Evolutionary conservation across 352 stramenopile genomes (phyloP), one percentile per base, ranked within the genome.

Genomic region (Globisporangium barbulae): DNA sequence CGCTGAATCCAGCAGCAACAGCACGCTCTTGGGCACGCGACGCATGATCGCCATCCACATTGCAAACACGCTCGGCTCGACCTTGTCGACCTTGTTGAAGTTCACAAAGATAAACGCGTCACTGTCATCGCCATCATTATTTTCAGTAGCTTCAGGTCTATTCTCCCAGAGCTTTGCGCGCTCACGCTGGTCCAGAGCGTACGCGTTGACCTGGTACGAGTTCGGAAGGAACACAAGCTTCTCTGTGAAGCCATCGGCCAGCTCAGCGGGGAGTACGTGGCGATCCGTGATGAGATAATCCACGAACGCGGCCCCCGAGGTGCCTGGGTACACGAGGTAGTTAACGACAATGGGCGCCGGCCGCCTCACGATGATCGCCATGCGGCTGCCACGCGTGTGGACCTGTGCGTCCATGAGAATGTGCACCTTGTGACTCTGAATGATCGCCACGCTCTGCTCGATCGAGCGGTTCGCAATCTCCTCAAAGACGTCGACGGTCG

Each of bases 11-110:
- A 94, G 49, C 44, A 96, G 61, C 42, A 82, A 63, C 52, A 96
- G 57, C 10, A 79, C 71, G 44, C 78, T 90, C 30, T 52, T 22
- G 12, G 88, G 85, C 7, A 82, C 80, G 33, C 80, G 77, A 0
- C 65, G 68, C 42, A 96, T 21, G 63, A 93, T 83, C 19, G 63
- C 64, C 77, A 93, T 93, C 82, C 86, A 96, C 10, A 88, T 69
- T 12, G 64, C 68, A 58, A 94, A 95, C 49, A 81, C 75, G 0
- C 60, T 45, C 33, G 76, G 71, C 64, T 94, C 82, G 21, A 96
- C 61, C 70, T 96, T 96, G 68, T 95, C 85, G 50, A 94, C 81
- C 59, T 85, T 95, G 78, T 97, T 97, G 64, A 93, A 96, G 74
- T 96, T 96, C 52, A 82, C 84, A 77, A 83, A 93, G 28, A 77